phyloP scores from a whole-genome alignment of 768 basidiomycete genomes.

The Phaffia tasmanica region DNA sequence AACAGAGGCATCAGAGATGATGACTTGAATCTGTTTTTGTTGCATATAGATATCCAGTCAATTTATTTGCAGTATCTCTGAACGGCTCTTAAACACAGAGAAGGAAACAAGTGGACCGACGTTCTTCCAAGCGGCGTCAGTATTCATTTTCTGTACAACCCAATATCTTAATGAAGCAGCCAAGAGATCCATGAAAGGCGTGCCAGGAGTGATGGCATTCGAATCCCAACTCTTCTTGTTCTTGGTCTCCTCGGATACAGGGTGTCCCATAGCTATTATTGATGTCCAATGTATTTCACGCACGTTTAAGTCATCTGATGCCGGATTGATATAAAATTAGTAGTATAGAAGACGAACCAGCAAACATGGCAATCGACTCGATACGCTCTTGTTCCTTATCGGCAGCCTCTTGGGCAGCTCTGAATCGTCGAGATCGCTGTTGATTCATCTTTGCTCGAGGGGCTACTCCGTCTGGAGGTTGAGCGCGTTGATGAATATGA shows the following conservation, averaged over 20 bases:
- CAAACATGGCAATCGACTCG: constrained; percentile 72
- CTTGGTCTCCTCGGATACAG: constrained; percentile 60
- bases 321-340: neutral
- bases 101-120: constrained; percentile 41
- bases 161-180: constrained; percentile 84
- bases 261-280: constrained; percentile 77
- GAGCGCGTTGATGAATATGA: neutral
- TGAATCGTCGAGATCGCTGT: constrained; percentile 90
- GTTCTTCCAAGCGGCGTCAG: constrained; percentile 89
- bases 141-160: constrained; percentile 90
- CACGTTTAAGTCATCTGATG: neutral
- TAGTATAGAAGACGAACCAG: constrained; percentile 47
- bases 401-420: constrained; percentile 85
- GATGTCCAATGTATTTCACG: neutral
- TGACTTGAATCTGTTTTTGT: constrained; percentile 64
- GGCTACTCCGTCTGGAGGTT: constrained; percentile 71
- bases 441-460: constrained; percentile 99
- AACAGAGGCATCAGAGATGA: constrained; percentile 92
- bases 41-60: constrained; percentile 2
- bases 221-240: constrained; percentile 87
- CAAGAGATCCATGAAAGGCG: constrained; percentile 93
- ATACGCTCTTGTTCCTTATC: constrained; percentile 80
- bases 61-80: too few relatives aligned
- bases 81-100: neutral
- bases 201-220: constrained; percentile 95